Percentiles rank a stretch among this genome's conserved stretches.
Evolutionary conservation across 2,329 filamentous ascomycete species (phyloP).

Genomic region (Stagonosporopsis vannaccii): DNA sequence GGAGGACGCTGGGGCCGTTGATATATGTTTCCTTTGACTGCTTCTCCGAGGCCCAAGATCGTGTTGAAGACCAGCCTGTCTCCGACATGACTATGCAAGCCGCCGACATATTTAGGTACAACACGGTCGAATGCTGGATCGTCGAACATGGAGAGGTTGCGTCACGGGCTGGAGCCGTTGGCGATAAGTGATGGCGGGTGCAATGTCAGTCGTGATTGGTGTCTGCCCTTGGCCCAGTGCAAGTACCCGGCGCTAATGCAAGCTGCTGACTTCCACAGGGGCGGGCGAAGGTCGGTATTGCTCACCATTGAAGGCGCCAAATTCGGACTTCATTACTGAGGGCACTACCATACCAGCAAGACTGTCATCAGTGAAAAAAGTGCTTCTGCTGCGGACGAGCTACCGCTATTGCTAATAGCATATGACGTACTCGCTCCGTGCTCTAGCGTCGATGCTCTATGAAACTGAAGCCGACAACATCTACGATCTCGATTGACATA

Average conservation of each 20-base stretch:
- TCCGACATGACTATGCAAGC: not conserved
- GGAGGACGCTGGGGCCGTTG: too few species aligned
- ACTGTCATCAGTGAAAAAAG: not conserved
- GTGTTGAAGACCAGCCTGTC: not conserved
- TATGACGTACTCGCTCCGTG: too few species aligned
- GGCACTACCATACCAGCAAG: not conserved
- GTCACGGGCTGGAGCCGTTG: not conserved
- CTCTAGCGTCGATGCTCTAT: too few species aligned
- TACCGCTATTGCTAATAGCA: too few species aligned
- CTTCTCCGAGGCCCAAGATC: not conserved
- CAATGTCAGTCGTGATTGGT: not conserved
- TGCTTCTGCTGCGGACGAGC: too few species aligned
- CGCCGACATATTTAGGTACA: not conserved
- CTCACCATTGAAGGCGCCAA: not conserved
- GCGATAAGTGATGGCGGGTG: not conserved
- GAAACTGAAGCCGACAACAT: too few species aligned
- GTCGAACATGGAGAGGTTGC: not conserved
- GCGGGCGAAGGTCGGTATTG: not conserved
- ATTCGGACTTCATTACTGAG: not conserved
- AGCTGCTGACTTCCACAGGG: not conserved
- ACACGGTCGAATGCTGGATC: not conserved
- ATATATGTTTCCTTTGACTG: not conserved
- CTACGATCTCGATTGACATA: too few species aligned
- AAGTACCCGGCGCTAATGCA: conserved; percentile 6
- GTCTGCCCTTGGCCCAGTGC: not conserved